Evolutionary conservation across 1,139 yeast genomes (phyloP), one percentile per base, ranked within the genome.

Genomic region (Pichia sp.): DNA sequence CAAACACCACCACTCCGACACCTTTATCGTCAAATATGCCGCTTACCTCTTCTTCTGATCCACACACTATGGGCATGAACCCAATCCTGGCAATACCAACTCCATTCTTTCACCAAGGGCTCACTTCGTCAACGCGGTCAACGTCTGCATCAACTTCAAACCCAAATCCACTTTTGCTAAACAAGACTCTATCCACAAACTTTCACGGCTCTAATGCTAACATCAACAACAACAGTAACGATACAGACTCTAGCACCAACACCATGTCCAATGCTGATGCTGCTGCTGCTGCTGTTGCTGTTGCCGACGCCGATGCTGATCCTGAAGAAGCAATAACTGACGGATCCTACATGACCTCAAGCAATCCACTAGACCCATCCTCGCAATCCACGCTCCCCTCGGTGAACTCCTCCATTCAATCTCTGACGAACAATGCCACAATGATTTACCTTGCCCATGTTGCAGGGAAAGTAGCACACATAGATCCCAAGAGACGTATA

Each of bases 361-460:
- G 28, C 11, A 32, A 27, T 27, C 22, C 29, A 11, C 20, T 29
- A n/a, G 27, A 30, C 27, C 22, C 29, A 14, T 30, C 37, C 5
- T 22, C 27, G 15, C 26, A 34, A 18, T n/a, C 17, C 6, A 30
- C 33, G 6, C 18, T 30, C 9, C 39, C 42, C 17, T 33, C 38
- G 9, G 25, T 32, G 2, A 36, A 32, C 18, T 33, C 37, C 5
- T 36, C 42, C n/a, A 33, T 40, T 18, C 44, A 40, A 29, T 33
- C 24, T 29, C 20, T 40, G 13, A 38, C 41, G 9, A 42, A 40
- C 23, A 51, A 54, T 34, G 50, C 58, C 11, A 84, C 88, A 0
- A 62, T 82, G 42, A 80, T 75, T 21, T 81, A 77, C 51, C 56
- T 82, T 22, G 88, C 91, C 4, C 77, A 77, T 44, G 84, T 86